A percentile compares a stretch with the other conserved stretches of the same genome.
phyloP scores from a whole-genome alignment of 2,329 filamentous ascomycete species.

The Colletotrichum kahawae region DNA sequence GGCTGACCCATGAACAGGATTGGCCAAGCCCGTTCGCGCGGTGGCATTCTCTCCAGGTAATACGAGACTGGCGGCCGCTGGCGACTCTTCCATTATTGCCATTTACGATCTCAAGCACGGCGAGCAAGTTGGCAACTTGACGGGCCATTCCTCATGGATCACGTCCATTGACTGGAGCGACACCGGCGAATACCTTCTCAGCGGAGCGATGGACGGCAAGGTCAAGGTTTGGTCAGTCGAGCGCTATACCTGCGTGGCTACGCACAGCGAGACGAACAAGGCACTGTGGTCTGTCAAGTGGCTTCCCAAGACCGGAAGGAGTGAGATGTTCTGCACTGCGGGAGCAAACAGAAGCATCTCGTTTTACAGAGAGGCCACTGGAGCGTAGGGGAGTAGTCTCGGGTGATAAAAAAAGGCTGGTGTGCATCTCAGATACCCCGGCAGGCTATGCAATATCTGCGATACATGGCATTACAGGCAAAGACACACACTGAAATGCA shows the following conservation, averaged over 20 bases:
- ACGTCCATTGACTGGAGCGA: constrained; percentile 91
- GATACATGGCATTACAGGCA: background rate
- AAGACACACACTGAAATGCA: background rate
- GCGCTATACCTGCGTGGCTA: constrained; percentile 83
- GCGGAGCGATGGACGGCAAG: constrained; percentile 89
- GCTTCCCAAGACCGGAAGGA: constrained; percentile 74
- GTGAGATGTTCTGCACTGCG: constrained; percentile 77
- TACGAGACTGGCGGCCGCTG: constrained; percentile 85
- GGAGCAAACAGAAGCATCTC: constrained; percentile 78
- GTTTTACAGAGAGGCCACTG: constrained; percentile 86
- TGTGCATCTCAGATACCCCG: background rate
- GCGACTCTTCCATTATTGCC: constrained; percentile 86
- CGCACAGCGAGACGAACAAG: constrained; percentile 89
- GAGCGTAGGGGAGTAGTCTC: constrained; percentile 31
- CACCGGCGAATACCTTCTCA: constrained; percentile 89
- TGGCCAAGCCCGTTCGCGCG: constrained; percentile 84
- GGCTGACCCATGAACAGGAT: constrained; percentile 53
- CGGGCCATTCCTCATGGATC: constrained; percentile 85
- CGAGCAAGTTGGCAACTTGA: constrained; percentile 87
- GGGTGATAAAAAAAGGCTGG: background rate
- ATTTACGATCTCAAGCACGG: constrained; percentile 92
- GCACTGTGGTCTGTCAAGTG: constrained; percentile 84
- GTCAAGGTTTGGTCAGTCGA: constrained; percentile 96
- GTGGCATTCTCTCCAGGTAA: constrained; percentile 88
- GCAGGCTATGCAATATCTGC: background rate